Percentiles rank a stretch among this genome's conserved stretches.
phyloP scores from a whole-genome alignment of 2,329 filamentous ascomycete genomes.

The Alternaria rosae region DNA sequence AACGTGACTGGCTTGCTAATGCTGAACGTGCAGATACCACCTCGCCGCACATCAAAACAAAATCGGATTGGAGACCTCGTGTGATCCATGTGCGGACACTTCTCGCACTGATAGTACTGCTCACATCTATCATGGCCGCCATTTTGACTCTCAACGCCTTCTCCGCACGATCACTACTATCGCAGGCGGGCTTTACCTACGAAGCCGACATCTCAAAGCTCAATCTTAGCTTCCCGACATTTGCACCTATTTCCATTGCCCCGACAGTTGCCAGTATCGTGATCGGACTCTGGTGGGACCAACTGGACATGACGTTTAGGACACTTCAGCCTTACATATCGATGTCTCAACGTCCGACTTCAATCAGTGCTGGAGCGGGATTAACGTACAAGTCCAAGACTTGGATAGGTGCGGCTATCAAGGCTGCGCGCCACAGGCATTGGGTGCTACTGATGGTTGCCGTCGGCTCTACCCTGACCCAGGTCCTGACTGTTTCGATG shows the following conservation, averaged over 20 bases:
- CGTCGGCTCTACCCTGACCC: slow-evolving; percentile 19
- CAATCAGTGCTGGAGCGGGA: slow-evolving; percentile 18
- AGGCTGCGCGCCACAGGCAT: slow-evolving; percentile 19
- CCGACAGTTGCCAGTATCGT: slow-evolving; percentile 28
- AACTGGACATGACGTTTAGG: slow-evolving; percentile 26
- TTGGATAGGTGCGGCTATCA: slow-evolving; percentile 23
- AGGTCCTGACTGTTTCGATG: slow-evolving; percentile 29
- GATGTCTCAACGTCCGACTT: slow-evolving; percentile 20
- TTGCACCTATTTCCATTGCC: slow-evolving; percentile 31
- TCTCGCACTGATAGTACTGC: too few relatives aligned
- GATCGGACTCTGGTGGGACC: slow-evolving; percentile 32
- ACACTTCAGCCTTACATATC: slow-evolving; percentile 30
- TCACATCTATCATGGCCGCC: too few relatives aligned
- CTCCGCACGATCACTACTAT: slow-evolving; percentile 19
- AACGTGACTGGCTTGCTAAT: too few relatives aligned
- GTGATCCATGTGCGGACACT: too few relatives aligned
- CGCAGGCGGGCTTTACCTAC: slow-evolving; percentile 27
- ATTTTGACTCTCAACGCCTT: too few relatives aligned
- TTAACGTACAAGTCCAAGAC: slow-evolving; percentile 26
- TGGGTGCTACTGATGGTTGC: slow-evolving; percentile 22
- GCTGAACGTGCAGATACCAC: too few relatives aligned
- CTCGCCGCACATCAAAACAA: too few relatives aligned
- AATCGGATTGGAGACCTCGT: too few relatives aligned
- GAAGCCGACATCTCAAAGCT: slow-evolving; percentile 23
- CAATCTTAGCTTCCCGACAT: slow-evolving; percentile 17